Percentiles rank a stretch among this genome's conserved stretches.
Conservation (phyloP, 306 rosid species). For the Trichosanthes cucumerina region DNA sequence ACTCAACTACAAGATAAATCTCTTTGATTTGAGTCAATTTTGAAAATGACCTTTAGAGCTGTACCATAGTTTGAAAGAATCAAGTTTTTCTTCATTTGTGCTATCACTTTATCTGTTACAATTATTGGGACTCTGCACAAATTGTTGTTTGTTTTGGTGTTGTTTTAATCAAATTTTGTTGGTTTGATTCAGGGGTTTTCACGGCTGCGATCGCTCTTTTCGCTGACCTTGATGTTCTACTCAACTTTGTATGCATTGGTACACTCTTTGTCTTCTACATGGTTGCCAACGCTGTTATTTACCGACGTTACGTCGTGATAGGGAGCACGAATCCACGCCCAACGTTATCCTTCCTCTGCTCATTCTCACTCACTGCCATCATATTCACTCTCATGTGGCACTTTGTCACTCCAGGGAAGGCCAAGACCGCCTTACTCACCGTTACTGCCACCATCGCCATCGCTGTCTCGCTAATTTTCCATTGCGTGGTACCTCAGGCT, state of each 20-base stretch:
- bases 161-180: background rate
- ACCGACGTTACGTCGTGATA: conserved; percentile 55
- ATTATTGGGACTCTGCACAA: background rate
- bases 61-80: background rate
- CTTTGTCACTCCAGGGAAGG: conserved; percentile 39
- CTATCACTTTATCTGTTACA: background rate
- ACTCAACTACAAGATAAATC: background rate
- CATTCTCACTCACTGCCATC: conserved; percentile 46
- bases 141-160: background rate
- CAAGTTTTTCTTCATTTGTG: background rate
- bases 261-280: conserved; percentile 93
- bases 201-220: conserved; percentile 84
- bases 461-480: conserved; percentile 42
- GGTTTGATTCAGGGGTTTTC: conserved; percentile 51
- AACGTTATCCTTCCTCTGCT: conserved; percentile 69
- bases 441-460: conserved; percentile 37
- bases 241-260: conserved; percentile 77
- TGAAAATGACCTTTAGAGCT: background rate
- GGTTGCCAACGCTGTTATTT: conserved; percentile 90
- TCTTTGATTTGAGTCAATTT: background rate
- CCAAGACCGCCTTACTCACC: conserved; percentile 40
- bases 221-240: conserved; percentile 63
- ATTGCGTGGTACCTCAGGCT: conserved; percentile 64
- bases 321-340: conserved; percentile 81
- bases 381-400: conserved; percentile 69